phyloP scores from a whole-genome alignment of 1,284 basidiomycete species.

The Omphalotus olearius region DNA sequence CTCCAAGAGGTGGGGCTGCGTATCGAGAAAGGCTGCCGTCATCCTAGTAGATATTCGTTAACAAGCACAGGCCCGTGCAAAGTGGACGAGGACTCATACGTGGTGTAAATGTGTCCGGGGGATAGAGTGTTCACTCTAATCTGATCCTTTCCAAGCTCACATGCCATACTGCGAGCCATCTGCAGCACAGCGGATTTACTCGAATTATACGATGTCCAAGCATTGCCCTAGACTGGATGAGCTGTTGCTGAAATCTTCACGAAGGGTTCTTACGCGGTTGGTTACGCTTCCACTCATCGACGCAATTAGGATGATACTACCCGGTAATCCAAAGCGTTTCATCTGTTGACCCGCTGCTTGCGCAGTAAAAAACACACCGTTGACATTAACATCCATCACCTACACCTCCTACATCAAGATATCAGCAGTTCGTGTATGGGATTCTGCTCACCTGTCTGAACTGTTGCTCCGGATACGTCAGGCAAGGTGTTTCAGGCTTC shows the following conservation, averaged over 20 bases:
- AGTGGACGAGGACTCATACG: conserved; percentile 35
- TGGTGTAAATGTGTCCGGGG: conserved; percentile 73
- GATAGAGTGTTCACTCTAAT: conserved; percentile 79
- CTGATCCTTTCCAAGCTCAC: conserved; percentile 67
- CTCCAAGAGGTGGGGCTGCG: conserved; percentile 59
- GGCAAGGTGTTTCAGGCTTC: conserved; percentile 55
- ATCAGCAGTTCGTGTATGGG: conserved; percentile 2
- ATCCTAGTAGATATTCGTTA: conserved; percentile 44
- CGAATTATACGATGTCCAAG: conserved; percentile 79
- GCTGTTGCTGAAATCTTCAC: not conserved
- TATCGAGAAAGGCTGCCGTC: conserved; percentile 75
- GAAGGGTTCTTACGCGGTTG: conserved; percentile 52
- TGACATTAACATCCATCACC: conserved; percentile 75
- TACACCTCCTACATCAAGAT: conserved; percentile 19
- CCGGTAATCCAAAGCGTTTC: conserved; percentile 63
- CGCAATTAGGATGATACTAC: conserved; percentile 80
- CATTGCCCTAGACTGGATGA: conserved; percentile 44
- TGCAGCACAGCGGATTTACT: conserved; percentile 82
- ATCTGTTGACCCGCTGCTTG: conserved; percentile 79
- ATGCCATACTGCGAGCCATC: conserved; percentile 81
- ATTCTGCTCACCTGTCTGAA: conserved; percentile 55
- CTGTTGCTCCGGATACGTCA: conserved; percentile 67
- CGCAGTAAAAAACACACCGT: conserved; percentile 74
- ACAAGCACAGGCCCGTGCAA: not conserved
- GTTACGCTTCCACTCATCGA: conserved; percentile 87